phyloP scores from a whole-genome alignment of 257 asterid species.

The Echium plantagineum region DNA sequence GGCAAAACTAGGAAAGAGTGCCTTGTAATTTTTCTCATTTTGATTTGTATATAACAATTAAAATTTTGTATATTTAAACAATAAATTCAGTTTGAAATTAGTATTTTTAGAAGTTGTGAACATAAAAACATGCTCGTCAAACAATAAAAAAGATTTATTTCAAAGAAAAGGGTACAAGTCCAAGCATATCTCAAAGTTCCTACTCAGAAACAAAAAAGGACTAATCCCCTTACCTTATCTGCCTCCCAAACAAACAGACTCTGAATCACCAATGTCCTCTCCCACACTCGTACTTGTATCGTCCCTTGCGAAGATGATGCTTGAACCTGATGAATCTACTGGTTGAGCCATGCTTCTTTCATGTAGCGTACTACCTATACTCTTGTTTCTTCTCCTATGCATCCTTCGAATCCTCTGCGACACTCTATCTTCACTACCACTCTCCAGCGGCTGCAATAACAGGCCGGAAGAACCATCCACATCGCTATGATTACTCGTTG shows the following conservation, averaged over 20 bases:
- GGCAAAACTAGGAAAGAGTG: too few species aligned
- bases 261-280: slow-evolving; percentile 44
- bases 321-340: slow-evolving; percentile 19
- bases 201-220: too few species aligned
- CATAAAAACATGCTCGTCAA: too few species aligned
- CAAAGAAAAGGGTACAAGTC: too few species aligned
- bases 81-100: too few species aligned
- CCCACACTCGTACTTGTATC: slow-evolving; percentile 10
- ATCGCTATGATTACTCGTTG: slow-evolving; percentile 1
- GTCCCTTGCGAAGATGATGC: slow-evolving; percentile 16
- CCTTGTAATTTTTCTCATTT: too few species aligned
- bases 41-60: too few species aligned
- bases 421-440: slow-evolving; percentile 20
- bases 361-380: slow-evolving; percentile 43
- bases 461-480: slow-evolving; percentile 2
- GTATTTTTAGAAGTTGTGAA: too few species aligned
- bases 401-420: slow-evolving; percentile 27
- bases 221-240: too few species aligned
- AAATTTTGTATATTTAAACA: too few species aligned
- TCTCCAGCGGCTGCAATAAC: slow-evolving; percentile 9
- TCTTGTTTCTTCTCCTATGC: slow-evolving; percentile 14
- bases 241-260: slow-evolving; percentile 29
- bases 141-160: too few species aligned
- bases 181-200: slow-evolving; percentile 5
- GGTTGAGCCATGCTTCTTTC: slow-evolving; percentile 10